phyloP scores from a whole-genome alignment of 2,329 filamentous ascomycete species.

The Diaporthe sp. region DNA sequence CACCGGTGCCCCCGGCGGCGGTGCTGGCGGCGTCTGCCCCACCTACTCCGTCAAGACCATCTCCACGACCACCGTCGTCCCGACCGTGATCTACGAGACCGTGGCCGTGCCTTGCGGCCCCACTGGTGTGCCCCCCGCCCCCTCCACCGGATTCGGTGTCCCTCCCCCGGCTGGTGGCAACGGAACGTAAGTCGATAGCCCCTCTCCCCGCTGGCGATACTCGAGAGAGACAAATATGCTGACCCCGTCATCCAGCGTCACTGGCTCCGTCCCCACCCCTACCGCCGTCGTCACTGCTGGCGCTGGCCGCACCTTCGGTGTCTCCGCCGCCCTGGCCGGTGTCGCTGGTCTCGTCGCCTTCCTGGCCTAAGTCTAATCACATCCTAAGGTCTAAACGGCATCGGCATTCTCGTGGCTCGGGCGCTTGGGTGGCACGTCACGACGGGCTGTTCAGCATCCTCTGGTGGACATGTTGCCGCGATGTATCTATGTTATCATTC shows the following conservation, averaged over 20 bases:
- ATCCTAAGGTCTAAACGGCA: slow-evolving; percentile 45
- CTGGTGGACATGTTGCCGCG: slow-evolving; percentile 31
- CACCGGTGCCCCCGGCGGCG: slow-evolving; percentile 41
- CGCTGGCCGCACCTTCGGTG: slow-evolving; percentile 63
- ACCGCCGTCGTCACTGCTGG: slow-evolving; percentile 62
- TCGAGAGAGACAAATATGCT: slow-evolving; percentile 30
- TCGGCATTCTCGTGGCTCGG: slow-evolving; percentile 54
- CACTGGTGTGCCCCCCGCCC: slow-evolving; percentile 46
- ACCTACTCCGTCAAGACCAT: slow-evolving; percentile 63
- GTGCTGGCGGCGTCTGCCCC: slow-evolving; percentile 51
- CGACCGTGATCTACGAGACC: slow-evolving; percentile 67
- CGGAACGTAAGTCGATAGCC: slow-evolving; percentile 49
- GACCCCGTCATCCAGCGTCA: slow-evolving; percentile 46
- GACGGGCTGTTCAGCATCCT: slow-evolving; percentile 27
- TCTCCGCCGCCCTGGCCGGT: slow-evolving; percentile 68
- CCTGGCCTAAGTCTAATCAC: slow-evolving; percentile 61
- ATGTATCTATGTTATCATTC: slow-evolving; percentile 38
- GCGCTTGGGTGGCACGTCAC: slow-evolving; percentile 42
- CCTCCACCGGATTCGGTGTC: slow-evolving; percentile 42
- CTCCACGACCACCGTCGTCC: slow-evolving; percentile 70
- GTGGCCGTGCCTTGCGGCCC: slow-evolving; percentile 57
- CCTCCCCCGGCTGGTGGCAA: slow-evolving; percentile 47
- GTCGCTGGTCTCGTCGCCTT: slow-evolving; percentile 68
- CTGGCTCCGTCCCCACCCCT: slow-evolving; percentile 50
- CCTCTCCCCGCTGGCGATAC: not conserved